These are phyloP conservation scores for Pleurotus cornucopiae DNA, from an alignment of 768 basidiomycete genomes.

Conservation along the genomic window DNA sequence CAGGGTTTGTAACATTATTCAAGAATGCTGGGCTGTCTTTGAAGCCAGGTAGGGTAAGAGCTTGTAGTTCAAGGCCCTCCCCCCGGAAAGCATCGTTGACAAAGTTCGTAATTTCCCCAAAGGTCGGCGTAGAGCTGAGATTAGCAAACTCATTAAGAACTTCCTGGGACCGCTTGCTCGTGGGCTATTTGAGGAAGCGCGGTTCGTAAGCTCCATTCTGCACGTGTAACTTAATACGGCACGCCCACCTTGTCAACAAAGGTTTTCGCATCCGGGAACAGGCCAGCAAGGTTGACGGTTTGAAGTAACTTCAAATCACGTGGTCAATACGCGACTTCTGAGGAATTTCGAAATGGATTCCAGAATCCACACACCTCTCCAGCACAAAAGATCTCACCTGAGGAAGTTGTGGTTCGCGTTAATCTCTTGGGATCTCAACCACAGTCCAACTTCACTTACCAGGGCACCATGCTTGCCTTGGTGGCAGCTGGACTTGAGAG, in stretches of 20 bases:
- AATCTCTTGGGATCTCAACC: no score
- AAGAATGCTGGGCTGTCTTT: slow-evolving; percentile 62
- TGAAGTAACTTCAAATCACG: slow-evolving; percentile 59
- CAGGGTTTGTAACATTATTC: slow-evolving; percentile 60
- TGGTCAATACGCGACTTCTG: slow-evolving; percentile 11
- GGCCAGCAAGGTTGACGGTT: slow-evolving; percentile 74
- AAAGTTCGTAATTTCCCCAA: slow-evolving; percentile 63
- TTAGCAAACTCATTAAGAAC: slow-evolving; percentile 67
- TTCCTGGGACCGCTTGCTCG: slow-evolving; percentile 54
- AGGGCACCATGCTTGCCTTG: slow-evolving; percentile 72
- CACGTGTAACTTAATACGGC: not conserved
- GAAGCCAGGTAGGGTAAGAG: slow-evolving; percentile 58
- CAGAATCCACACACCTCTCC: slow-evolving; percentile 50
- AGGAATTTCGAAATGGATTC: slow-evolving; percentile 3
- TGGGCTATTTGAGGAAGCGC: slow-evolving; percentile 50
- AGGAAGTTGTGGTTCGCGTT: slow-evolving; percentile 20
- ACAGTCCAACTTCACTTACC: slow-evolving; percentile 16
- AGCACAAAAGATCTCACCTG: slow-evolving; percentile 70
- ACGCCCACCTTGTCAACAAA: slow-evolving; percentile 67
- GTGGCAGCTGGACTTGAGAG: slow-evolving; percentile 61
- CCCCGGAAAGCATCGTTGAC: slow-evolving; percentile 74
- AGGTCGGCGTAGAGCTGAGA: slow-evolving; percentile 48
- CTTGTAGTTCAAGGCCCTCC: slow-evolving; percentile 81
- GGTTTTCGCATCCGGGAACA: slow-evolving; percentile 81
- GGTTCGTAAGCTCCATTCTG: not conserved